Evolutionary conservation across 768 basidiomycete species (phyloP), one percentile per base, ranked within the genome.

Genomic region (Serendipita vermifera): DNA sequence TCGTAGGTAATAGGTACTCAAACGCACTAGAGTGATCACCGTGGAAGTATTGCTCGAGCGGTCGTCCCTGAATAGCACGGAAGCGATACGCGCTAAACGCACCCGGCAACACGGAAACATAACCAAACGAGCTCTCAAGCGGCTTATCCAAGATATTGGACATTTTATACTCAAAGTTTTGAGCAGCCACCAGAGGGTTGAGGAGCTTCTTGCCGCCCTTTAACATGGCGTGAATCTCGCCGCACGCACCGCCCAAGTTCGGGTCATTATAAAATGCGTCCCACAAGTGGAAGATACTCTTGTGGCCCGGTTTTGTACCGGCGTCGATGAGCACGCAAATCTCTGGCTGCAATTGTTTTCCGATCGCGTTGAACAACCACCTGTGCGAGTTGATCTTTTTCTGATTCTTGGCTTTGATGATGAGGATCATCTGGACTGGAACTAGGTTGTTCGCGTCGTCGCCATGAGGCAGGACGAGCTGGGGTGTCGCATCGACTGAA

Each of bases 111-210:
- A 97, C 93, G 35, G 89, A 91, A 7, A 92, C 89, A 62, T 96
- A 97, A 29, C 93, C 93, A 63, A 97, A 97, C 60, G 87, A 85
- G 67, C 88, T 91, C 71, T 98, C 93, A 54, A 92, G 75, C 1
- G 93, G 93, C 67, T 96, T 93, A 68, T 93, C 90, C 84, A 97
- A 74, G 65, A 98, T 96, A 70, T 97, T 96, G 40, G 89, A 92
- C 88, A 97, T 94, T 72, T 74, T 96, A 73, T 96, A 96, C 71
- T 93, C 91, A 63, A 93, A 93, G 70, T 97, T 96, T 68, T 97
- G 93, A 14, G 93, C 91, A 5, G 93, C 93, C 29, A 97, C 78
- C 48, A 92, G 72, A 17, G 90, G 93, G 64, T 97, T 97, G 59
- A 97, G 68, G 24, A 97, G 78, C 68, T 96, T 96, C 69, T 69